Conservation (phyloP, 2,329 filamentous ascomycete species). For the Pseudopyricularia javanii region DNA sequence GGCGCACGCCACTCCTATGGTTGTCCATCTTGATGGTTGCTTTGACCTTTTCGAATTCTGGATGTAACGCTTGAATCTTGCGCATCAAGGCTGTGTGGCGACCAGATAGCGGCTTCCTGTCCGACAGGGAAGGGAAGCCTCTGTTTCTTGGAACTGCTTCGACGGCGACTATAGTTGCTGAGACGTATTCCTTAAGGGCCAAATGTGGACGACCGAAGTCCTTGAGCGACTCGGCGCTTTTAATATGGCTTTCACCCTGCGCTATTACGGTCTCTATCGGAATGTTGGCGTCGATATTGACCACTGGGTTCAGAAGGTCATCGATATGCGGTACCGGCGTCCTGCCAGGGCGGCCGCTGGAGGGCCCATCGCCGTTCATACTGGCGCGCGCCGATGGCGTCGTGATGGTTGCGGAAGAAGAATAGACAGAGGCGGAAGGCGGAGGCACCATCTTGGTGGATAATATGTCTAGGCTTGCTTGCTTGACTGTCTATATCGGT, state of each 20-base stretch:
- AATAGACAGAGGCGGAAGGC: background rate
- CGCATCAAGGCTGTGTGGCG: conserved; percentile 37
- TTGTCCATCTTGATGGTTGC: conserved; percentile 51
- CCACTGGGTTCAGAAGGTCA: conserved; percentile 32
- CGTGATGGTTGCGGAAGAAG: background rate
- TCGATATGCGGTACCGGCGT: conserved; percentile 38
- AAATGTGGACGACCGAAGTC: conserved; percentile 56
- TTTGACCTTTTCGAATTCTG: conserved; percentile 45
- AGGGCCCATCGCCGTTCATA: background rate
- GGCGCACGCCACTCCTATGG: conserved; percentile 43
- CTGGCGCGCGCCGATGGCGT: background rate
- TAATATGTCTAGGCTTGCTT: background rate
- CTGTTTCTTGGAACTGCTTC: conserved; percentile 65
- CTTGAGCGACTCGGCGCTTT: conserved; percentile 48
- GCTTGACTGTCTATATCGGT: background rate
- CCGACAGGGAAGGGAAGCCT: conserved; percentile 54
- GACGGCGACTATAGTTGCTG: conserved; percentile 66
- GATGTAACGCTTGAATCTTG: conserved; percentile 33
- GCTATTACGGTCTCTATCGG: conserved; percentile 42
- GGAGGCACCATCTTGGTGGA: background rate
- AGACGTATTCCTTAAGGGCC: conserved; percentile 75
- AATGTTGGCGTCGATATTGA: conserved; percentile 33
- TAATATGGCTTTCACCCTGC: conserved; percentile 37
- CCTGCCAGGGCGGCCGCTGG: conserved; percentile 9
- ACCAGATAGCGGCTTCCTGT: conserved; percentile 33